Evolutionary conservation across 176 grass and related monocot genomes (phyloP), one percentile per base, ranked within the genome.

Genomic region (Hyparrhenia diplandra): DNA sequence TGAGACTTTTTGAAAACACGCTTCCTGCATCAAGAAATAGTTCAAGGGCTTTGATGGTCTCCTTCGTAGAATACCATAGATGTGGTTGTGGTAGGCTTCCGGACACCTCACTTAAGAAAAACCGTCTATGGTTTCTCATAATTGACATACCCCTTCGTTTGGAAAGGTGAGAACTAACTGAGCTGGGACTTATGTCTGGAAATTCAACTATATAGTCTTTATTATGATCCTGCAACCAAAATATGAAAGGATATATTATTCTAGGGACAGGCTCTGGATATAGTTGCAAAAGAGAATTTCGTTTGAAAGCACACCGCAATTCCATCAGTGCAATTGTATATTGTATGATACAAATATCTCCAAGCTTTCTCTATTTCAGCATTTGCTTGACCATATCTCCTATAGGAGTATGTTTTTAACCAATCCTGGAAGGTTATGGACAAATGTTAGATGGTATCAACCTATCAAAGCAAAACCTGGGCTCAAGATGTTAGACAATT

Each of bases 271-370:
- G 54, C 27, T 27, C 39, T 74, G 16, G 14, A 64, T 34, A 64
- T 34, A 52, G 42, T 67, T 82, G 23, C 27, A 83, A 71, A 17
- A 84, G 43, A 86, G 51, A 21, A 76, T 46, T 11, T 64, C 71
- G 43, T 78, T 42, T 80, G 76, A 84, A 78, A 78, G 36, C 87
- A 82, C 80, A 98, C 95, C 71, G 92, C 92, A 67, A 94, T 89
- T 87, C 92, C 92, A 87, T 98, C 95, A 46, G 95, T 94, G 86
- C 92, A 98, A 94, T 94, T 98, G 85, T 98, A 98, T 89, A 94
- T 92, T 65, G 95, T 94, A 67, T 89, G 95, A 81, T 94, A 87
- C 68, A 98, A 52, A 83, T 89, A 84, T 81, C 64, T 76, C 95
- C 95, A 98, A 47, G 90, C 86, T 85, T 92, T 85, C 41, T 92